phyloP scores from a whole-genome alignment of 2,329 filamentous ascomycete species.

The Coniochaeta ligniaria region DNA sequence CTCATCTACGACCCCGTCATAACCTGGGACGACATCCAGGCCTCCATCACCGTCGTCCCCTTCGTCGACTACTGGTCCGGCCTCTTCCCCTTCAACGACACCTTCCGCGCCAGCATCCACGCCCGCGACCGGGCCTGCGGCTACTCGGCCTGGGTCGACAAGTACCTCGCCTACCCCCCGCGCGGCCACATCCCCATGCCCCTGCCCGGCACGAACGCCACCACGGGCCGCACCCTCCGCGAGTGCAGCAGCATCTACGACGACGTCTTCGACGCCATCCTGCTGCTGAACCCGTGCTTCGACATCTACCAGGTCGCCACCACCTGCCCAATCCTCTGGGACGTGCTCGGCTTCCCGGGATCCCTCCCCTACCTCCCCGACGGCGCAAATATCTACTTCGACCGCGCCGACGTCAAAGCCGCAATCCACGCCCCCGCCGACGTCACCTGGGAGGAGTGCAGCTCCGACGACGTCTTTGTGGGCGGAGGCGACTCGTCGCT shows the following conservation, averaged over 20 bases:
- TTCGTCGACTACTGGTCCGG: conserved; percentile 55
- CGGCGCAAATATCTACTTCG: conserved; percentile 60
- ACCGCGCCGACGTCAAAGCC: conserved; percentile 60
- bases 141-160: conserved; percentile 51
- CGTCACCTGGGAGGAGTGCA: conserved; percentile 31
- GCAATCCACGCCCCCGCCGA: conserved; percentile 67
- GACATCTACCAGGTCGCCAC: conserved; percentile 67
- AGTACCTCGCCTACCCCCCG: conserved; percentile 63
- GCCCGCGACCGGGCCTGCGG: conserved; percentile 49
- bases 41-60: conserved; percentile 41
- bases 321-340: conserved; percentile 64
- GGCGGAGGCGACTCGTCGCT: conserved; percentile 39
- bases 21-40: conserved; percentile 38
- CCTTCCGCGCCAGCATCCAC: conserved; percentile 44
- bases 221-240: conserved; percentile 22
- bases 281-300: conserved; percentile 67
- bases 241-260: conserved; percentile 52
- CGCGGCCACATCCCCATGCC: conserved; percentile 47
- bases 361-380: conserved; percentile 54
- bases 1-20: conserved; percentile 68
- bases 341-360: conserved; percentile 64
- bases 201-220: conserved; percentile 33
- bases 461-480: conserved; percentile 25
- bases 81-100: conserved; percentile 58
- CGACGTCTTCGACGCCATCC: conserved; percentile 45